phyloP scores from a whole-genome alignment of 305 asterid genomes.

The Fraxinus sp. region DNA sequence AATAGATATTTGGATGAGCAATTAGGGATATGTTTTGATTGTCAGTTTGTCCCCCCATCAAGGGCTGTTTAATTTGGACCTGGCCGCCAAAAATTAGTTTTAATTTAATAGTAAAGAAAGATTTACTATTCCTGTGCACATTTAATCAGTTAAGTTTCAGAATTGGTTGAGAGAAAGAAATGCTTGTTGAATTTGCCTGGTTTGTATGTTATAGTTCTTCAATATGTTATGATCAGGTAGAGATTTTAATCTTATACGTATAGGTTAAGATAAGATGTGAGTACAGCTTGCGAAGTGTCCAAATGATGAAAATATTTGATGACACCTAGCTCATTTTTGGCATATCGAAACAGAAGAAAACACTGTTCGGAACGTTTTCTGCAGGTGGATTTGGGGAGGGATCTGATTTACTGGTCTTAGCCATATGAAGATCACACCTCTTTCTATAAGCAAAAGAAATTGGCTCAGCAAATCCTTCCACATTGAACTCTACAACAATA shows the following conservation, averaged over 20 bases:
- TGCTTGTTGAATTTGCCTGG: background rate
- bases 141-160: background rate
- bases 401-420: background rate
- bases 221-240: background rate
- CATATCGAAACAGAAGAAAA: background rate
- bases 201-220: background rate
- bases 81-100: background rate
- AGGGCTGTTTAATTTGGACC: background rate
- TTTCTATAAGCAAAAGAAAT: background rate
- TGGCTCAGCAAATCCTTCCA: background rate
- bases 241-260: background rate
- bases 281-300: background rate
- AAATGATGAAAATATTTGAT: background rate
- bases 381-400: background rate
- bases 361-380: background rate
- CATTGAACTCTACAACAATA: constrained; percentile 7
- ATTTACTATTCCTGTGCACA: background rate
- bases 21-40: background rate
- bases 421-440: background rate
- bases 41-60: background rate
- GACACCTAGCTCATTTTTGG: background rate
- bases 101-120: background rate
- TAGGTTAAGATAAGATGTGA: background rate
- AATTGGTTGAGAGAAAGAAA: background rate
- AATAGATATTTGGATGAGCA: background rate